These are phyloP conservation scores for Cadophora luteo-olivacea DNA, from an alignment of 2,329 filamentous ascomycete species.

Conservation along the genomic window DNA sequence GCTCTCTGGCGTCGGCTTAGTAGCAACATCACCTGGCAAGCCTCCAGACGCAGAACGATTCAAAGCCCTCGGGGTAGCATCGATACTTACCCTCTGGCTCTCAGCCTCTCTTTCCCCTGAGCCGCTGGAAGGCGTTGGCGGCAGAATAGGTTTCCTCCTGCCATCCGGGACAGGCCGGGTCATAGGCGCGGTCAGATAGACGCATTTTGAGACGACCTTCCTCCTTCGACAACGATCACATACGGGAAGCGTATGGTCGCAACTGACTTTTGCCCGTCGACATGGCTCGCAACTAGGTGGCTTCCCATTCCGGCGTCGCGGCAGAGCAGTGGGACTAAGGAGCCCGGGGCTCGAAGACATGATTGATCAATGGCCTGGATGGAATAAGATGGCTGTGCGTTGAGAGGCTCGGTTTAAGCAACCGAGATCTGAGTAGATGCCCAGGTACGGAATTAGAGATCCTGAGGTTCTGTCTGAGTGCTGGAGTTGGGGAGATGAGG, in stretches of 20 bases:
- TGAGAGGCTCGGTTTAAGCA: conserved; percentile 9
- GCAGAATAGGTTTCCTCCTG: conserved; percentile 18
- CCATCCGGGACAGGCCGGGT: conserved; percentile 29
- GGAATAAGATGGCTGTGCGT: not conserved
- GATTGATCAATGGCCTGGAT: not conserved
- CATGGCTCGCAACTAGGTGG: conserved; percentile 41
- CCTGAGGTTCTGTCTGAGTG: not conserved
- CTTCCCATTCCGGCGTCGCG: conserved; percentile 41
- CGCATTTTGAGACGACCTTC: conserved; percentile 35
- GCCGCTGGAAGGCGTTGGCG: conserved; percentile 26
- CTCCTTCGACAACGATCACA: conserved; percentile 40
- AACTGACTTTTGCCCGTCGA: conserved; percentile 42
- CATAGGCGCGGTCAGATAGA: conserved; percentile 42
- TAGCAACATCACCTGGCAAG: conserved; percentile 8
- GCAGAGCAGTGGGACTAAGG: conserved; percentile 22
- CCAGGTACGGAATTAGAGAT: conserved; percentile 12
- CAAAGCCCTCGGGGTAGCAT: conserved; percentile 1
- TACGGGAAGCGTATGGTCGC: conserved; percentile 39
- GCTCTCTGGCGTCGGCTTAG: conserved; percentile 29
- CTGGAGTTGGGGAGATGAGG: conserved; percentile 10
- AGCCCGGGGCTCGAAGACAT: conserved; percentile 15
- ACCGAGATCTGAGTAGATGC: not conserved
- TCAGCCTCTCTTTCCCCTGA: conserved; percentile 2
- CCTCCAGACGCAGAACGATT: conserved; percentile 3
- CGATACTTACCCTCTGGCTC: conserved; percentile 11